A percentile compares a stretch with the other conserved stretches of the same genome.
Conservation (phyloP, 1,139 yeast genomes). For the Kodamaea alishanica region DNA sequence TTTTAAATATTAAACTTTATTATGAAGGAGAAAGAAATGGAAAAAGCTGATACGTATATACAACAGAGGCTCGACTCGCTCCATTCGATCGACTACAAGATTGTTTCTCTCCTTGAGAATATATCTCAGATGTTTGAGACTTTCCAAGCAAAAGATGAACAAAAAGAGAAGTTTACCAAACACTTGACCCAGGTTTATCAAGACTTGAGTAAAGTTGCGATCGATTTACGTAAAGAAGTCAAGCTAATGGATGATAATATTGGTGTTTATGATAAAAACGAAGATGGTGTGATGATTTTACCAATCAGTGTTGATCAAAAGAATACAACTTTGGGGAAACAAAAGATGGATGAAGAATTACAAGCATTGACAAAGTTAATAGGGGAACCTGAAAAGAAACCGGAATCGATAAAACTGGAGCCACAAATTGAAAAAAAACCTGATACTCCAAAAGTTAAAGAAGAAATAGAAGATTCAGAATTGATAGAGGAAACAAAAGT, state of each 20-base stretch:
- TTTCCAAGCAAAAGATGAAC: constrained; percentile 23
- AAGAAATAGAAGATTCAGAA: too few species aligned
- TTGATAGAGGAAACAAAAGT: too few species aligned
- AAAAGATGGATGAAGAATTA: constrained; percentile 41
- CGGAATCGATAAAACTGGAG: not conserved
- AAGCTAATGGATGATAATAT: constrained; percentile 56
- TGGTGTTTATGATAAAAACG: constrained; percentile 43
- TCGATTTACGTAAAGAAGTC: constrained; percentile 53
- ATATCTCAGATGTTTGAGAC: constrained; percentile 39
- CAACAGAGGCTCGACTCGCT: constrained; percentile 46
- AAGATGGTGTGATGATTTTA: constrained; percentile 49
- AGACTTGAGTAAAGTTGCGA: constrained; percentile 39
- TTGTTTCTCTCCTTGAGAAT: constrained; percentile 43
- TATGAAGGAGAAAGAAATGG: not conserved
- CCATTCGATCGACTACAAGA: constrained; percentile 39
- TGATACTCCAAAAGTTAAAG: too few species aligned
- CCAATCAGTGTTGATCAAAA: constrained; percentile 62
- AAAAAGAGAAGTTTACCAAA: constrained; percentile 19
- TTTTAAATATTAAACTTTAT: not conserved
- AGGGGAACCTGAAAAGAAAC: constrained; percentile 2
- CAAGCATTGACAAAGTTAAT: constrained; percentile 24
- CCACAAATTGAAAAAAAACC: not conserved
- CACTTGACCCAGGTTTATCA: constrained; percentile 35
- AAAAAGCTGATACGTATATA: constrained; percentile 30
- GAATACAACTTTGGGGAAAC: constrained; percentile 54